Conservation (phyloP, 2,329 filamentous ascomycete genomes). For the Aspergillus persii region DNA sequence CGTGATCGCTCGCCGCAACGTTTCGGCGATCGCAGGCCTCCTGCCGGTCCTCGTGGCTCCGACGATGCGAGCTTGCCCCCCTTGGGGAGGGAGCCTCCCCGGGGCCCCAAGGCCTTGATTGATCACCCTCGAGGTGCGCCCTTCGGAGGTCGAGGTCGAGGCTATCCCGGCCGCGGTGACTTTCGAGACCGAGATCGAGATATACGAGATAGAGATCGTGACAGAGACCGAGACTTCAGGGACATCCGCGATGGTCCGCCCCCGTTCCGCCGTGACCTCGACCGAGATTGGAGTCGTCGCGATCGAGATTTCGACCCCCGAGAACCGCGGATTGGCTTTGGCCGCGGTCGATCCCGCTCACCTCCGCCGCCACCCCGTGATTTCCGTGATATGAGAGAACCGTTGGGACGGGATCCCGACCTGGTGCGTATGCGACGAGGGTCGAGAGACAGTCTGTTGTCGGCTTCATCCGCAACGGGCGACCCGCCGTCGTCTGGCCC, state of each 20-base stretch:
- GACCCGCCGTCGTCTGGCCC: conserved; percentile 37
- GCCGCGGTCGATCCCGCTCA: conserved; percentile 46
- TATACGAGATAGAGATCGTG: conserved; percentile 52
- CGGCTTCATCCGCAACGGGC: conserved; percentile 33
- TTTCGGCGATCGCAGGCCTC: conserved; percentile 68
- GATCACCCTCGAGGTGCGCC: conserved; percentile 61
- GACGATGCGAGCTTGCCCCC: conserved; percentile 60
- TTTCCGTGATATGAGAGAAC: conserved; percentile 40
- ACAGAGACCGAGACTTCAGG: conserved; percentile 43
- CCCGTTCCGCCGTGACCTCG: conserved; percentile 41
- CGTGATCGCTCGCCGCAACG: conserved; percentile 69
- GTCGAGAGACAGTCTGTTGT: conserved; percentile 44
- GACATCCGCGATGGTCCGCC: conserved; percentile 41
- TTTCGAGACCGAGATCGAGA: conserved; percentile 59
- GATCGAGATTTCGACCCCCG: conserved; percentile 48
- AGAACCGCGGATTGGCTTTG: conserved; percentile 44
- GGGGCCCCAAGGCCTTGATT: conserved; percentile 76
- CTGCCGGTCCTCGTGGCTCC: conserved; percentile 46
- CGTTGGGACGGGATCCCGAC: conserved; percentile 37
- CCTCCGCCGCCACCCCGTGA: conserved; percentile 38
- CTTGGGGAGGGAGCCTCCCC: conserved; percentile 68
- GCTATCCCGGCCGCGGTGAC: conserved; percentile 32
- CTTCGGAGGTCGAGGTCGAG: conserved; percentile 46
- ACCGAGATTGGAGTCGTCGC: conserved; percentile 47
- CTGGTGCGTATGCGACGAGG: conserved; percentile 42